Conservation (phyloP, 306 rosid species). For the Begonia masoniana region DNA sequence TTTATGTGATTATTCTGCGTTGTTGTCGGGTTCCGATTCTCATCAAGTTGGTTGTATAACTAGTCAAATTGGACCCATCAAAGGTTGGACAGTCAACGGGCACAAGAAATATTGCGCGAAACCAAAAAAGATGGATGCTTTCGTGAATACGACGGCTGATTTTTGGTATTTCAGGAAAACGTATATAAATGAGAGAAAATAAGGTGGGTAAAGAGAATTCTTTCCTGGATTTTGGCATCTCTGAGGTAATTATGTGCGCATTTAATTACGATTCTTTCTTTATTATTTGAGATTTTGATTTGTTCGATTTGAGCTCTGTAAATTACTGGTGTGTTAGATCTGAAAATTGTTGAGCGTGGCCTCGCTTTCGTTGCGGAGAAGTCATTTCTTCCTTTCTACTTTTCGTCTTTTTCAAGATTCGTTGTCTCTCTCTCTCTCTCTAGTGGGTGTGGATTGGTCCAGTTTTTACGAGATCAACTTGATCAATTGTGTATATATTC, state of each 20-base stretch:
- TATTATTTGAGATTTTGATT: not conserved
- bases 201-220: not conserved
- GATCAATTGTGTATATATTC: not conserved
- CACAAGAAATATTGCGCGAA: too few relatives aligned
- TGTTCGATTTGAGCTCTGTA: not conserved
- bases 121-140: too few relatives aligned
- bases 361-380: slow-evolving; percentile 9
- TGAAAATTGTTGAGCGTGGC: slow-evolving; percentile 4
- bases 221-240: not conserved
- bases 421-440: not conserved
- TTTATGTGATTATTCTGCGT: too few relatives aligned
- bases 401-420: slow-evolving; percentile 16
- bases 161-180: too few relatives aligned
- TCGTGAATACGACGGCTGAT: too few relatives aligned
- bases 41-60: too few relatives aligned
- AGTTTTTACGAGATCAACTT: slow-evolving; percentile 1
- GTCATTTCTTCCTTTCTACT: slow-evolving; percentile 2
- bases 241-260: not conserved
- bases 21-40: too few relatives aligned
- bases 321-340: slow-evolving; percentile 9
- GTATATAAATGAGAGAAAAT: too few relatives aligned
- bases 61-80: too few relatives aligned
- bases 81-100: too few relatives aligned
- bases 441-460: slow-evolving; percentile 3
- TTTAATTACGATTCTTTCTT: too few relatives aligned